Evolutionary conservation across 2,329 filamentous ascomycete species (phyloP).

Genomic region (Ophiocordyceps camponoti-rufipedis): DNA sequence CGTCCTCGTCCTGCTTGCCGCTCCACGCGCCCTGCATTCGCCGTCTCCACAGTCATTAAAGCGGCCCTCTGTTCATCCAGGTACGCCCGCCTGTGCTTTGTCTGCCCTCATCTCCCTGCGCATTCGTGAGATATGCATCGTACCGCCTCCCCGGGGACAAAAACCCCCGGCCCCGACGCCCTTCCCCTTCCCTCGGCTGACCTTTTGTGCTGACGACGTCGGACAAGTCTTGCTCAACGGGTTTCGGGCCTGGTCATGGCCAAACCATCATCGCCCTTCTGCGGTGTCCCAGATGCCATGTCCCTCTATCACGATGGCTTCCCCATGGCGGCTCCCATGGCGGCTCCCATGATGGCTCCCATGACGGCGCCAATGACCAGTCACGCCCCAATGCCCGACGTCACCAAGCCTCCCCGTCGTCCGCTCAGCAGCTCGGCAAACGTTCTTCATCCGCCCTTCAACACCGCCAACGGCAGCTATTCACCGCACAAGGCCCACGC

Average conservation of each 20-base stretch:
- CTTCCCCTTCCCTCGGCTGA: neutral
- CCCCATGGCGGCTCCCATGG: conserved; percentile 20
- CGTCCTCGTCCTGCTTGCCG: too few species aligned
- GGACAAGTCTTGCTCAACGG: too few species aligned
- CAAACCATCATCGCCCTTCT: conserved; percentile 28
- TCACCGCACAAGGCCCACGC: conserved; percentile 54
- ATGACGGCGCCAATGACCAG: conserved; percentile 26
- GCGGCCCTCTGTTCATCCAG: neutral
- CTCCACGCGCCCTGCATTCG: conserved; percentile 2
- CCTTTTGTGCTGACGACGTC: neutral
- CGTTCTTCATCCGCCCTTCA: conserved; percentile 44
- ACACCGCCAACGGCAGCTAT: conserved; percentile 27
- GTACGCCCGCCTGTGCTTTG: conserved; percentile 1
- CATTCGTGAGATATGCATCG: neutral
- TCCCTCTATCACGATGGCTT: conserved; percentile 35
- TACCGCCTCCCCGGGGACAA: neutral
- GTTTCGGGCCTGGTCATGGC: conserved; percentile 28
- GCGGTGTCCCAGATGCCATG: conserved; percentile 26
- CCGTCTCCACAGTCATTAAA: conserved; percentile 1
- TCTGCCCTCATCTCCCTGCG: conserved; percentile 1
- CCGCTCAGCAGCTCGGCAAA: conserved; percentile 35
- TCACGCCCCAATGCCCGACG: conserved; percentile 36
- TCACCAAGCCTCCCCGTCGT: conserved; percentile 26
- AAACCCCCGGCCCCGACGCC: neutral
- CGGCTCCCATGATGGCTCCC: conserved; percentile 2